Conservation (phyloP, 2,329 filamentous ascomycete genomes). For the Neoscytalidium dimidiatum region DNA sequence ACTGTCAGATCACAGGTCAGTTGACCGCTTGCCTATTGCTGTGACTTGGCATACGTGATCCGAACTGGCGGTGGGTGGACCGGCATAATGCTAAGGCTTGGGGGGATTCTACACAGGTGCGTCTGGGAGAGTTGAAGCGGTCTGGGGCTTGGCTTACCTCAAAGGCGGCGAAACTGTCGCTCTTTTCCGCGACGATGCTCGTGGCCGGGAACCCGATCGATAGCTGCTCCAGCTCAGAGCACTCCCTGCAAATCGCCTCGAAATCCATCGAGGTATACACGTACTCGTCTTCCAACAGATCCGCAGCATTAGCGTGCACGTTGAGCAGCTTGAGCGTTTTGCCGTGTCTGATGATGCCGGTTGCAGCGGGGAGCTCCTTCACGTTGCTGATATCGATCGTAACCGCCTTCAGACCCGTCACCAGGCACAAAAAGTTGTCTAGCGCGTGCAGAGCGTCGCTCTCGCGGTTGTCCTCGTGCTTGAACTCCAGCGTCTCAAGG, state of each 20-base stretch:
- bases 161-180: constrained; percentile 45
- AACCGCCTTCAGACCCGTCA: constrained; percentile 46
- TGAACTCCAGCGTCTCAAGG: constrained; percentile 48
- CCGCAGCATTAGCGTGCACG: constrained; percentile 43
- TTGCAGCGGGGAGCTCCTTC: constrained; percentile 43
- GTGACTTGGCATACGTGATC: too few relatives aligned
- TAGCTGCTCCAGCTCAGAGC: constrained; percentile 46
- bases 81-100: not conserved
- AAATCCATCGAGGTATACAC: constrained; percentile 48
- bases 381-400: constrained; percentile 47
- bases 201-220: constrained; percentile 50
- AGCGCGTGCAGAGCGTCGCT: constrained; percentile 49
- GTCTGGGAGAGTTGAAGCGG: not conserved
- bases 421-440: constrained; percentile 50
- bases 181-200: constrained; percentile 44
- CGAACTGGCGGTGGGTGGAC: not conserved
- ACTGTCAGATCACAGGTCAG: constrained; percentile 24
- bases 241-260: constrained; percentile 48
- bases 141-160: constrained; percentile 31
- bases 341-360: constrained; percentile 47
- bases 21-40: too few relatives aligned
- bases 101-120: too few relatives aligned
- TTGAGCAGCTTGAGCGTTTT: constrained; percentile 49
- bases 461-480: constrained; percentile 51
- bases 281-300: constrained; percentile 48